A percentile compares a stretch with the other conserved stretches of the same genome.
These are phyloP conservation scores for Clonostachys rhizophaga DNA, from an alignment of 2,329 filamentous ascomycete genomes.

Conservation along the genomic window DNA sequence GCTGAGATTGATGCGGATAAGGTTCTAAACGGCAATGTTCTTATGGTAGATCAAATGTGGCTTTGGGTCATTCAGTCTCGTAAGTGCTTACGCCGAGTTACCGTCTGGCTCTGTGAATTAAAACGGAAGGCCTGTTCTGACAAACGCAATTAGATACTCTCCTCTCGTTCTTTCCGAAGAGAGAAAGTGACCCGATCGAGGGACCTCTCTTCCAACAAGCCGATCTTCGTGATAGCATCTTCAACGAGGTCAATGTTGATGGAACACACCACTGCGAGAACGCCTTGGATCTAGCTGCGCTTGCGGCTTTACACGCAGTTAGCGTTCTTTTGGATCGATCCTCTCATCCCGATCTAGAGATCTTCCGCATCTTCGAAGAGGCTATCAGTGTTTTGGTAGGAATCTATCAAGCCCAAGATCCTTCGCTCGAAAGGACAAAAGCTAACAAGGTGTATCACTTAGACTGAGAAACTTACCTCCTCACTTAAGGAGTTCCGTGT, in stretches of 20 bases:
- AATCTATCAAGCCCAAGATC: background rate
- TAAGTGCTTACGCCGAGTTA: conserved; percentile 17
- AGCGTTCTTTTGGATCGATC: conserved; percentile 56
- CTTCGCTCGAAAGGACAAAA: background rate
- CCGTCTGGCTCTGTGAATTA: too few relatives aligned
- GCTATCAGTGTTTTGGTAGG: conserved; percentile 57
- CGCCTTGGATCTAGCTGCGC: conserved; percentile 55
- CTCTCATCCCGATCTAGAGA: conserved; percentile 55
- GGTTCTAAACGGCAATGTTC: conserved; percentile 47
- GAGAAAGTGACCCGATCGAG: conserved; percentile 48
- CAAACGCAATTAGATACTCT: conserved; percentile 34
- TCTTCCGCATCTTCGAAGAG: conserved; percentile 63
- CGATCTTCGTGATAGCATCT: conserved; percentile 58
- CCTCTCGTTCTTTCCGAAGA: conserved; percentile 49
- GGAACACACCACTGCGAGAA: conserved; percentile 58
- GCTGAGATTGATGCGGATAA: conserved; percentile 23
- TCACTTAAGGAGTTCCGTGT: conserved; percentile 59
- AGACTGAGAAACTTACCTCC: conserved; percentile 59
- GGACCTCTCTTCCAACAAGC: conserved; percentile 54
- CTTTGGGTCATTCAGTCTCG: conserved; percentile 51
- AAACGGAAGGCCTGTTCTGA: background rate
- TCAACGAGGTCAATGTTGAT: conserved; percentile 63
- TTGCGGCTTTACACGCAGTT: conserved; percentile 57
- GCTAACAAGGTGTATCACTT: background rate
- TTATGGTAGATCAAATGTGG: conserved; percentile 68